Base-by-base conservation (phyloP, 2,329 filamentous ascomycete genomes). In the Sporothrix humicola region DNA sequence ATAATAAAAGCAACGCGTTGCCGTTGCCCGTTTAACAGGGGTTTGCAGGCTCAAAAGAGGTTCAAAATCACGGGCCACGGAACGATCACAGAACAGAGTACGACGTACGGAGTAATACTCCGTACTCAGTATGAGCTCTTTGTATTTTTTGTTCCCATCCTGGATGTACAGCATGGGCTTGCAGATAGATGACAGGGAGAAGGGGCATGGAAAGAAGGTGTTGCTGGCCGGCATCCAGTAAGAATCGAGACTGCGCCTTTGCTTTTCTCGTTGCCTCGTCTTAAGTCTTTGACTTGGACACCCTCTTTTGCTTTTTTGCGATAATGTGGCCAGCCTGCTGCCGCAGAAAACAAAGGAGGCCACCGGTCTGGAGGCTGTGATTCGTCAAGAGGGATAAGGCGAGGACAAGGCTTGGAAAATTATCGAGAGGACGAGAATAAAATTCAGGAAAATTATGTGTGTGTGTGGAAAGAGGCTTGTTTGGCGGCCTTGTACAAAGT, bases 351-450 rank as follows among this genome's bases (percentile, higher is more conserved):
- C 54, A 17, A 63, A 71, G 56, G 69, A 31, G 20, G 65, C 65
- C 15, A 52, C 12, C 44, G 50, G 52, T 69, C n/a, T 73, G 56
- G 44, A 44, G 44, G 42, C 17, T 70, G 37, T 70, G 72, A 73
- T 73, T 73, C 72, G 72, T 58, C 56, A 20, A 56, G n/a, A 23
- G 31, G 7, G 5, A 37, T 31, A 37, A 37, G 31, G 31, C 31
- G 31, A 37, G 20, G 44, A 31, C 72, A 15, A 73, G 72, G 72
- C 72, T 73, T 73, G 72, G 37, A 61, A 17, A 69, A 69, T 70
- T 56, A 37, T 37, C 31, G 31, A 37, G 31, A 37, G 50, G 48
- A 48, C 52, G 42, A 70, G 5, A 48, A 54, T n/a, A 44, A 44
- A 31, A 71, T 15, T 10, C 52, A 31, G 65, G 13, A 42, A 44